Evolutionary conservation across 2,329 filamentous ascomycete genomes (phyloP).

Genomic region (Tolypocladium nubicola): DNA sequence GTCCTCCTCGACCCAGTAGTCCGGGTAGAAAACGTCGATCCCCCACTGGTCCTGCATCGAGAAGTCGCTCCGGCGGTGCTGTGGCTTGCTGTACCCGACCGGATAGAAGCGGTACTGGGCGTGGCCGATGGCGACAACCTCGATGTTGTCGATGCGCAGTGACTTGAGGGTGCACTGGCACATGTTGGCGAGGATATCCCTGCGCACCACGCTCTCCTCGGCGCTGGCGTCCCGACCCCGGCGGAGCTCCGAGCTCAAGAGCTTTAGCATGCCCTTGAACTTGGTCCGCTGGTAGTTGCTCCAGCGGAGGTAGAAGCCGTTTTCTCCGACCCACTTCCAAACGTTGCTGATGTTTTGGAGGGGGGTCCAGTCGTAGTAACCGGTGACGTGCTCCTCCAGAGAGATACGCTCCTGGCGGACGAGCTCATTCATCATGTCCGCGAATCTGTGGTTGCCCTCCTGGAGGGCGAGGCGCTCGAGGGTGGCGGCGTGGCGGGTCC

Average conservation of each 20-base stretch:
- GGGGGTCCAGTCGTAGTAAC: background rate
- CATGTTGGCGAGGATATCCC: background rate
- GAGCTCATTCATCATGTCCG: background rate
- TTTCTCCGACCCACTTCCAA: slow-evolving; percentile 2
- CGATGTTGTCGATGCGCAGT: background rate
- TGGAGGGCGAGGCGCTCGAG: background rate
- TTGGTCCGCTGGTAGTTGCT: background rate
- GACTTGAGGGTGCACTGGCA: background rate
- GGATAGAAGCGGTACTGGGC: background rate
- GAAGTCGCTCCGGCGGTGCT: slow-evolving; percentile 1
- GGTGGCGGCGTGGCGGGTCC: too few relatives aligned
- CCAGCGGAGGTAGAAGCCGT: slow-evolving; percentile 2
- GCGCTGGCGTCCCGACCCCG: background rate
- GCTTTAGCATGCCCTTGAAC: background rate
- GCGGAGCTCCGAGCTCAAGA: background rate
- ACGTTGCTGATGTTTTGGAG: background rate
- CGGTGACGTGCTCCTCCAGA: background rate
- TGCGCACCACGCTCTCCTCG: background rate
- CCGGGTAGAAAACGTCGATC: slow-evolving; percentile 1
- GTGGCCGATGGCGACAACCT: background rate
- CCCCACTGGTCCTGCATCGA: background rate
- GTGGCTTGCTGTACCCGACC: background rate
- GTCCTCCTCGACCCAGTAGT: slow-evolving; percentile 1
- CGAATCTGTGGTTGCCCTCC: background rate
- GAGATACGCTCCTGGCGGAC: background rate